phyloP scores from a whole-genome alignment of 148 eudicot species.

The Talinum fruticosum region DNA sequence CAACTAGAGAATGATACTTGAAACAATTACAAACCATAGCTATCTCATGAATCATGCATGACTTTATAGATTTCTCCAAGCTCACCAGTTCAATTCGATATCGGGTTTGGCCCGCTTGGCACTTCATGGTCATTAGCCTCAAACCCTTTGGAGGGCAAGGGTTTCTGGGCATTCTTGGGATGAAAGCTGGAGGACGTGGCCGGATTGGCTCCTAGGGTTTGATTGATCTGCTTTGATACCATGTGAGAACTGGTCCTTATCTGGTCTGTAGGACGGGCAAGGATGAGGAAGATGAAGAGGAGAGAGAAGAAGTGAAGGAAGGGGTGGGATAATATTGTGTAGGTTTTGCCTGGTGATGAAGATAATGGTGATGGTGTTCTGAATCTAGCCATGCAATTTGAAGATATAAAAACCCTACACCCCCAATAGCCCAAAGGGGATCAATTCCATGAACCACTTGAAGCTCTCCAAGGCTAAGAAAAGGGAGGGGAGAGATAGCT shows the following conservation, averaged over 20 bases:
- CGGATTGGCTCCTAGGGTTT: conserved; percentile 14
- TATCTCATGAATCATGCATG: neutral
- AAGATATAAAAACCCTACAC: conserved; percentile 37
- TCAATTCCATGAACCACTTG: conserved; percentile 71
- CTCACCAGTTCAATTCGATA: conserved; percentile 54
- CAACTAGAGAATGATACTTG: neutral
- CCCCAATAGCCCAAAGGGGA: conserved; percentile 70
- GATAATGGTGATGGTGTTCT: conserved; percentile 22
- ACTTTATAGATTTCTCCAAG: neutral
- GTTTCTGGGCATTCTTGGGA: conserved; percentile 18
- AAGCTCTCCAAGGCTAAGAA: conserved; percentile 27
- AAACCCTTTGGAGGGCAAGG: conserved; percentile 38
- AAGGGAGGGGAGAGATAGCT: neutral
- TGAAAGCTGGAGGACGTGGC: conserved; percentile 22
- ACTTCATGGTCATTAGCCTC: conserved; percentile 69
- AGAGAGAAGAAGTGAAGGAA: conserved; percentile 32
- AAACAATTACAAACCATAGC: neutral
- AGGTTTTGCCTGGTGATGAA: conserved; percentile 16
- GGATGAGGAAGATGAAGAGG: conserved; percentile 34
- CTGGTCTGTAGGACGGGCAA: conserved; percentile 29
- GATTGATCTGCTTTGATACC: conserved; percentile 17
- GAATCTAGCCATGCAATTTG: conserved; percentile 62
- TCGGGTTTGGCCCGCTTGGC: conserved; percentile 92
- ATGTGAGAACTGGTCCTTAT: conserved; percentile 19
- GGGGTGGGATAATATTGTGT: conserved; percentile 37